Base-by-base conservation (phyloP, 2,329 filamentous ascomycete genomes). In the Canariomyces notabilis region DNA sequence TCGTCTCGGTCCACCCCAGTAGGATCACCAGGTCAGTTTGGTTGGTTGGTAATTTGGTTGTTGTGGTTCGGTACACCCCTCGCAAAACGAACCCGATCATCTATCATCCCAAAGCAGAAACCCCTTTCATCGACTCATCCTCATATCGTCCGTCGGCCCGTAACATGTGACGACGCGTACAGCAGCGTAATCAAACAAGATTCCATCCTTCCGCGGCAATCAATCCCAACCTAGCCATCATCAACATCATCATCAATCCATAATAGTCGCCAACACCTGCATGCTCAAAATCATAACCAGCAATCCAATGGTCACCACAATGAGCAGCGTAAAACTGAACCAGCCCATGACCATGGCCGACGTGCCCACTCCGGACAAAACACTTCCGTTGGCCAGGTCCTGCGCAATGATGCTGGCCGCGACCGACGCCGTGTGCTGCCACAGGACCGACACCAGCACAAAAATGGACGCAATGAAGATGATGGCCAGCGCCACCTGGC, bases 271-370 rank as follows among this genome's bases (percentile, higher is more conserved):
- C 55, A 96, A 71, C 46, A 95, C 76, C 57, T 83, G 79, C 63
- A 96, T 93, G 70, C 89, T 96, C 65, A 97, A 72, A 60, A 96
- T 95, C 89, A 97, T 97, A 61, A 96, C 86, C 52, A 98, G 73
- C 67, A 97, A 68, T 46, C 91, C 93, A 61, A 97, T 93, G 39
- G 91, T 97, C 43, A 97, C 91, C 52, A 97, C 85, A 59, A 98
- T 95, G 55, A 98, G 76, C 43, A 97, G 68, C 18, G 87, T 85
- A 62, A 98, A 97, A 34, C 88, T 87, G 68, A 98, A 97, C 93
- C 93, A 98, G 49, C 93, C 93, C 61, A 98, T 76, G 15, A 96
- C 87, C 88, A 98, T 97, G 46, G 93, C 91, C 32, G 85, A 87
- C 39, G 88, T 90, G n/a, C 90, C 90, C 11, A 96, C 89, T 26